Conservation (phyloP, 768 basidiomycete genomes). For the Hericium alpestre region DNA sequence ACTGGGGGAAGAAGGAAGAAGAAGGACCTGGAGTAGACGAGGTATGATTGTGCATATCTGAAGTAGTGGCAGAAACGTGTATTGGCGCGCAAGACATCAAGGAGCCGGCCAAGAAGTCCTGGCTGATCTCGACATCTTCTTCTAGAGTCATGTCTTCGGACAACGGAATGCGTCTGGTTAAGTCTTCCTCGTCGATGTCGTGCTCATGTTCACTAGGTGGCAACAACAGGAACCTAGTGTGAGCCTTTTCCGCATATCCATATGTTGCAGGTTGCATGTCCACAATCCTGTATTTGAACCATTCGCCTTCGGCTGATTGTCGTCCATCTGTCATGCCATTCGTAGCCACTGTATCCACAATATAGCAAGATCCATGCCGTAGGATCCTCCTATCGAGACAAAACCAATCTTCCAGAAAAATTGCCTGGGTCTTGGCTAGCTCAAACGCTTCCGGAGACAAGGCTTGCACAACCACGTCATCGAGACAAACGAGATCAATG, state of each 20-base stretch:
- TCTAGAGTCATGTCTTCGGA: neutral
- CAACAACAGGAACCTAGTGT: slow-evolving; percentile 9
- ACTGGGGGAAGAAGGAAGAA: slow-evolving; percentile 5
- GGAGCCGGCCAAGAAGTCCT: slow-evolving; percentile 34
- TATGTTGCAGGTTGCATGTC: slow-evolving; percentile 10
- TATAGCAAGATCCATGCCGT: slow-evolving; percentile 37
- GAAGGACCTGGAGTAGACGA: neutral
- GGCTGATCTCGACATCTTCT: neutral
- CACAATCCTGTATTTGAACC: slow-evolving; percentile 8
- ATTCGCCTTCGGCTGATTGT: neutral
- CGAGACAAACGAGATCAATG: slow-evolving; percentile 12
- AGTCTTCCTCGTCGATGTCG: too few species aligned
- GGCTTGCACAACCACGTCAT: slow-evolving; percentile 17
- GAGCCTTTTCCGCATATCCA: slow-evolving; percentile 10
- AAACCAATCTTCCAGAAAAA: slow-evolving; percentile 17
- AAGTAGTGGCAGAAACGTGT: too few species aligned
- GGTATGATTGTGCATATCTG: neutral
- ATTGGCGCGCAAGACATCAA: slow-evolving; percentile 7
- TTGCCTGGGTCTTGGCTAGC: slow-evolving; percentile 10
- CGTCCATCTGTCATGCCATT: neutral
- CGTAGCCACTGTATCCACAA: slow-evolving; percentile 13
- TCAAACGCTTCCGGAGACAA: slow-evolving; percentile 15
- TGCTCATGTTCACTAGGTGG: neutral
- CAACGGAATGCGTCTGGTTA: too few species aligned
- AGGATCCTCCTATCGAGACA: slow-evolving; percentile 27